Evolutionary conservation across 371 early-diverging fungal genomes (phyloP).

Genomic region (Lichtheimia ornata): DNA sequence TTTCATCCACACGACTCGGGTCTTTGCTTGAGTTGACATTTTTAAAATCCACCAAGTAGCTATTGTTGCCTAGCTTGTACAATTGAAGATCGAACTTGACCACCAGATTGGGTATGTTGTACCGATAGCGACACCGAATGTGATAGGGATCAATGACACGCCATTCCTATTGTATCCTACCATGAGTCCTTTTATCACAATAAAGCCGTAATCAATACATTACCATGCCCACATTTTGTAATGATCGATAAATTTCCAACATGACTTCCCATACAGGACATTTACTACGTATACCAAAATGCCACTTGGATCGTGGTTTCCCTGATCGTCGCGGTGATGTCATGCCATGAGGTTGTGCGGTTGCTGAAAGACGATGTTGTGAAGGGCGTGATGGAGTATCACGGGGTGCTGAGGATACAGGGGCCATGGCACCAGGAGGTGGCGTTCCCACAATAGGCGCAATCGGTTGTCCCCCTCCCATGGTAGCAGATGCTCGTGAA

Average conservation of each 20-base stretch:
- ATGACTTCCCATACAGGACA: conserved; percentile 94
- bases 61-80: conserved; percentile 85
- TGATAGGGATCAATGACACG: conserved; percentile 87
- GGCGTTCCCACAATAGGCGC: conserved; percentile 41
- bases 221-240: conserved; percentile 86
- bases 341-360: conserved; percentile 12
- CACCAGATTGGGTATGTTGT: conserved; percentile 43
- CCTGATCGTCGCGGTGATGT: conserved; percentile 19
- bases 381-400: conserved; percentile 9
- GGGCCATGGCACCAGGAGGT: conserved; percentile 46
- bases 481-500: conserved; percentile 19
- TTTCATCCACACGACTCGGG: not conserved
- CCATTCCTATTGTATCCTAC: conserved; percentile 70
- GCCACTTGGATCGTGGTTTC: conserved; percentile 77
- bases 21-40: conserved; percentile 41
- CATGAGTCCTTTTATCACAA: not conserved
- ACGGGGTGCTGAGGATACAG: conserved; percentile 18
- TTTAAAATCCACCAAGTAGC: conserved; percentile 94
- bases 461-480: conserved; percentile 26
- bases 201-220: not conserved
- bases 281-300: conserved; percentile 94
- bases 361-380: conserved; percentile 31
- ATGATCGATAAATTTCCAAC: conserved; percentile 93
- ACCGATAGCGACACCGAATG: conserved; percentile 72
- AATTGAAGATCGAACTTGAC: conserved; percentile 95